A percentile compares a stretch with the other conserved stretches of the same genome.
Evolutionary conservation across 164 flowering plant species (phyloP).

Genomic region (Sedum album): DNA sequence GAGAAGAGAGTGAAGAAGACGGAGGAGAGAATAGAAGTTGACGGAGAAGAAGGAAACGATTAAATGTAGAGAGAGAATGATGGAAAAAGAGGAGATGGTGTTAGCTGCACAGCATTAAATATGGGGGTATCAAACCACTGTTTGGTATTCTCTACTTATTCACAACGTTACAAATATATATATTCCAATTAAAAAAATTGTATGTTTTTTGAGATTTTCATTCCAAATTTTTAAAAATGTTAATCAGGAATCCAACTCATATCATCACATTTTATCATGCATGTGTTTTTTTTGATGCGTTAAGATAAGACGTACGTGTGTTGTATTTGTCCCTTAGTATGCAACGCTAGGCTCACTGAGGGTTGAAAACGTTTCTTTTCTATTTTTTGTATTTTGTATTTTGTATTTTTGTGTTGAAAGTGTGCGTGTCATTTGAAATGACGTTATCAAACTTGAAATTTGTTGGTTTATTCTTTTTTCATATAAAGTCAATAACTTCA

Average conservation of each 20-base stretch:
- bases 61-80: not conserved
- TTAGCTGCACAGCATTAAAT: not conserved
- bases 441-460: not conserved
- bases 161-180: not conserved
- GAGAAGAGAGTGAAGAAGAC: not conserved
- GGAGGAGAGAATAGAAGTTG: not conserved
- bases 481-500: no score
- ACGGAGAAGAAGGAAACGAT: not conserved
- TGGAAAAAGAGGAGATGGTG: not conserved
- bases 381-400: not conserved
- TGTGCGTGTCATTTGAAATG: not conserved
- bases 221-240: not conserved
- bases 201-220: no score
- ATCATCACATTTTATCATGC: no score
- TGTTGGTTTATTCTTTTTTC: not conserved
- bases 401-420: not conserved
- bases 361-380: not conserved
- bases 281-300: no score
- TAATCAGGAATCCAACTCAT: not conserved
- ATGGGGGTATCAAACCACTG: not conserved
- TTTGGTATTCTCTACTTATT: not conserved
- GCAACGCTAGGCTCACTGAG: no score
- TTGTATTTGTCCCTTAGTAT: no score
- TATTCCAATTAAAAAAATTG: not conserved
- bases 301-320: no score